Percentiles rank a stretch among this genome's conserved stretches.
These are phyloP conservation scores for Neocatenulostroma microsporum DNA, from an alignment of 2,329 filamentous ascomycete species.

Conservation along the genomic window DNA sequence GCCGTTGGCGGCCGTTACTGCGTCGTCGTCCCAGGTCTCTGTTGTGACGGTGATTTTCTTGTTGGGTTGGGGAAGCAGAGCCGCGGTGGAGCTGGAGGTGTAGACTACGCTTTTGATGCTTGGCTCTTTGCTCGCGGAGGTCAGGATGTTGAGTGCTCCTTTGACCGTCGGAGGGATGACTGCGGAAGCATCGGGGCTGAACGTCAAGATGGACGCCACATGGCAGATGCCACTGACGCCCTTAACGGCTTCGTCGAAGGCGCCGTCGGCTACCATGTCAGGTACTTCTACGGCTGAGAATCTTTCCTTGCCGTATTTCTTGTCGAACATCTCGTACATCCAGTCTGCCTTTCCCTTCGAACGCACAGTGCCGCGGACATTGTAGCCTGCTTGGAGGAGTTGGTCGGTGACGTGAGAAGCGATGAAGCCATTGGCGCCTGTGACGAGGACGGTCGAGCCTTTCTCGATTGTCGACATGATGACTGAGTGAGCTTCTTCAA, in stretches of 20 bases:
- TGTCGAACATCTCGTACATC: slow-evolving; percentile 17
- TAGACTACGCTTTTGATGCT: slow-evolving; percentile 38
- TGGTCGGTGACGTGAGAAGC: slow-evolving; percentile 22
- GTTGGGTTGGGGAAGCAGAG: slow-evolving; percentile 28
- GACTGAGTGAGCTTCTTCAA: slow-evolving; percentile 8
- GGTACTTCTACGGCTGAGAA: slow-evolving; percentile 32
- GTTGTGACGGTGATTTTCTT: slow-evolving; percentile 28
- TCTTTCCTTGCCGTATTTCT: slow-evolving; percentile 19
- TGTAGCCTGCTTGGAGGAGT: slow-evolving; percentile 21
- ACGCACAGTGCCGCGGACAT: slow-evolving; percentile 22
- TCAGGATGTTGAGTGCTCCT: slow-evolving; percentile 30
- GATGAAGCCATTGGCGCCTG: slow-evolving; percentile 24
- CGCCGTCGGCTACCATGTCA: slow-evolving; percentile 14
- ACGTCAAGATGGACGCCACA: slow-evolving; percentile 36
- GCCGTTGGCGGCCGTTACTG: slow-evolving; percentile 28
- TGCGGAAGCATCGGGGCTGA: slow-evolving; percentile 33
- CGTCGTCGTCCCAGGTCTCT: slow-evolving; percentile 25
- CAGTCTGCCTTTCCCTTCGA: slow-evolving; percentile 15
- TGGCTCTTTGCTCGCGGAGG: slow-evolving; percentile 34
- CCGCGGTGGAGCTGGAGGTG: slow-evolving; percentile 36
- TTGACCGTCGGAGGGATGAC: slow-evolving; percentile 37
- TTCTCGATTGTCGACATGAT: slow-evolving; percentile 16
- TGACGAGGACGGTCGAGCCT: slow-evolving; percentile 23
- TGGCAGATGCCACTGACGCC: slow-evolving; percentile 39
- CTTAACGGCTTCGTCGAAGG: slow-evolving; percentile 17